These are phyloP conservation scores for Picochlorum sp. DNA, from an alignment of 139 green algal genomes.

Conservation along the genomic window DNA sequence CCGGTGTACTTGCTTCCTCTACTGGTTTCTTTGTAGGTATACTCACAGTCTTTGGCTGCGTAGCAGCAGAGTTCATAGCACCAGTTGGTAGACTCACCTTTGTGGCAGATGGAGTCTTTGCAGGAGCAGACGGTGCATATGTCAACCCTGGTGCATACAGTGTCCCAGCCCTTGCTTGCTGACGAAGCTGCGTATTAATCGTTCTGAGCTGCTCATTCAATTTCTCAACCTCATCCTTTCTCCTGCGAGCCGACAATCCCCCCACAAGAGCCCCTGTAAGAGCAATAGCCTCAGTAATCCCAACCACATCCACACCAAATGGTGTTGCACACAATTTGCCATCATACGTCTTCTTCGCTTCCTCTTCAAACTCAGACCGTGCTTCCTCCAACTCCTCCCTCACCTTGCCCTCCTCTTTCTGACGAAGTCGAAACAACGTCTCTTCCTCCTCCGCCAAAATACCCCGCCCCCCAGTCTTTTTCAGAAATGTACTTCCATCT, in stretches of 20 bases:
- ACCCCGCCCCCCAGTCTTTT: constrained; percentile 38
- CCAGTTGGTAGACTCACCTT: not conserved
- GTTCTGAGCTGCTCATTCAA: constrained; percentile 87
- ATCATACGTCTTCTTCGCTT: constrained; percentile 2
- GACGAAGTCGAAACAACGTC: constrained; percentile 45
- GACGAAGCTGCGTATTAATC: constrained; percentile 81
- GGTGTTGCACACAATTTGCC: constrained; percentile 89
- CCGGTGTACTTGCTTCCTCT: not conserved
- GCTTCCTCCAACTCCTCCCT: constrained; percentile 21
- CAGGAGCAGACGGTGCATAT: constrained; percentile 40
- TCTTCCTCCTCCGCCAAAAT: constrained; percentile 67
- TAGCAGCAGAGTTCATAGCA: not conserved
- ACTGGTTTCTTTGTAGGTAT: not conserved
- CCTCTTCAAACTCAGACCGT: constrained; percentile 15
- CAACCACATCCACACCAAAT: constrained; percentile 92
- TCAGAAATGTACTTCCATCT: constrained; percentile 20
- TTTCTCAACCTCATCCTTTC: constrained; percentile 79
- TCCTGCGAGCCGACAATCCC: constrained; percentile 59
- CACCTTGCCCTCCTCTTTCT: constrained; percentile 55
- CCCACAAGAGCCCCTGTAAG: constrained; percentile 65
- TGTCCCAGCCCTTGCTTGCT: constrained; percentile 81
- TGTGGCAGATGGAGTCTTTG: not conserved
- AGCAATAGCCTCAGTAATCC: constrained; percentile 85
- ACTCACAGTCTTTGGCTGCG: not conserved
- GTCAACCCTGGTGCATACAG: constrained; percentile 74